Evolutionary conservation across 495 filamentous ascomycete species (phyloP).

Genomic region (Aspergillus hancockii): DNA sequence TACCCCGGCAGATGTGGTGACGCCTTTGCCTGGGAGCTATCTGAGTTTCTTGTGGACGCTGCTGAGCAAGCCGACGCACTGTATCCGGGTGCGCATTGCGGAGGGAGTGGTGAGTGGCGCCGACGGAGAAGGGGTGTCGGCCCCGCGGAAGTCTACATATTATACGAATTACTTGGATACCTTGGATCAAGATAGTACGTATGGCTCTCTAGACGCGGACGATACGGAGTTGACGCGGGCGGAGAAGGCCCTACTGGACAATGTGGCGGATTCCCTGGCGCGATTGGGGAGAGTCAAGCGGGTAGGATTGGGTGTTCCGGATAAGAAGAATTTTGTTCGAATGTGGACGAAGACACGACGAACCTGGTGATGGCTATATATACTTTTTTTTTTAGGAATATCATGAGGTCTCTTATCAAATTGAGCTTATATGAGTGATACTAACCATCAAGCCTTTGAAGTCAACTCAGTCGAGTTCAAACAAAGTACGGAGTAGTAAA

Average conservation of each 20-base stretch:
- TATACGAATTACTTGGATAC: slow-evolving; percentile 53
- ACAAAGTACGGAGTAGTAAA: too few relatives aligned
- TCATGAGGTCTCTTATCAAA: neutral
- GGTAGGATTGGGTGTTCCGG: slow-evolving; percentile 76
- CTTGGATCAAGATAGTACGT: slow-evolving; percentile 37
- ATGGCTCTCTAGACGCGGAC: slow-evolving; percentile 28
- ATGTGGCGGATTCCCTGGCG: slow-evolving; percentile 83
- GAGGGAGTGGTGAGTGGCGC: slow-evolving; percentile 59
- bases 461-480: too few relatives aligned
- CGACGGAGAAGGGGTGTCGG: slow-evolving; percentile 16
- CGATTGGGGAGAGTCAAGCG: slow-evolving; percentile 87
- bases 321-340: slow-evolving; percentile 78
- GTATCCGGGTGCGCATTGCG: slow-evolving; percentile 85
- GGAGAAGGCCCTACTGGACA: slow-evolving; percentile 67
- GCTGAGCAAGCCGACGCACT: slow-evolving; percentile 82
- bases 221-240: slow-evolving; percentile 39
- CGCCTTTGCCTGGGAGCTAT: slow-evolving; percentile 75
- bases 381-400: neutral
- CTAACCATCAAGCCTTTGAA: too few relatives aligned
- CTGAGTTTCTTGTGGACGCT: slow-evolving; percentile 78
- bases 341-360: slow-evolving; percentile 54
- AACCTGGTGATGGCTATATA: slow-evolving; percentile 33
- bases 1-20: slow-evolving; percentile 84
- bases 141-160: slow-evolving; percentile 36
- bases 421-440: neutral